Percentiles rank a stretch among this genome's conserved stretches.
phyloP scores from a whole-genome alignment of 2,329 filamentous ascomycete genomes.

The Blastomyces gilchristii region DNA sequence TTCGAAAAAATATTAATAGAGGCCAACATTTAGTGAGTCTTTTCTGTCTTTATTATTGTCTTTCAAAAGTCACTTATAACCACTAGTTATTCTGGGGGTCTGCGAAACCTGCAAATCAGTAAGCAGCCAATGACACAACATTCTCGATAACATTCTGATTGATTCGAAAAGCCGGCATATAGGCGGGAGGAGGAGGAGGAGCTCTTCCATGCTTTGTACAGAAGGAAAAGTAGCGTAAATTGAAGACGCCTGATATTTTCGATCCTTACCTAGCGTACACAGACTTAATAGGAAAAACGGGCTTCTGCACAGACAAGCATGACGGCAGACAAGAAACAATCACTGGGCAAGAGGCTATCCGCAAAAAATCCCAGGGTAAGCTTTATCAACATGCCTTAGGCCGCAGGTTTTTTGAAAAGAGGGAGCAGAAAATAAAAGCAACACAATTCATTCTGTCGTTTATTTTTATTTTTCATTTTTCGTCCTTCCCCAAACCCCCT shows the following conservation, averaged over 20 bases:
- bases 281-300: background rate
- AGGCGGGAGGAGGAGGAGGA: background rate
- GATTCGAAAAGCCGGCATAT: background rate
- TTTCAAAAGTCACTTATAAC: too few species aligned
- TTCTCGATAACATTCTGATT: too few species aligned
- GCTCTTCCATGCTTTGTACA: background rate
- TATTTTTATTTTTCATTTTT: background rate
- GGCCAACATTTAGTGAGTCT: too few species aligned
- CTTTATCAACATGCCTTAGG: background rate
- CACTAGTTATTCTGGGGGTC: too few species aligned
- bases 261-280: background rate
- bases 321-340: background rate
- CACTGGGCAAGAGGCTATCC: constrained; percentile 13
- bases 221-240: background rate
- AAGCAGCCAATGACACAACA: background rate
- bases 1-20: too few species aligned
- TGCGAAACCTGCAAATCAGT: too few species aligned
- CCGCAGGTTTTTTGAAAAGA: too few species aligned
- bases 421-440: too few species aligned
- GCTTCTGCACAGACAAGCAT: background rate
- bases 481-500: background rate
- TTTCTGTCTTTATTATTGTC: too few species aligned
- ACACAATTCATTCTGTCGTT: too few species aligned
- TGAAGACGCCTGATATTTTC: background rate
- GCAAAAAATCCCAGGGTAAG: constrained; percentile 19